phyloP scores from a whole-genome alignment of 768 basidiomycete genomes.

The Amyloporia xantha region DNA sequence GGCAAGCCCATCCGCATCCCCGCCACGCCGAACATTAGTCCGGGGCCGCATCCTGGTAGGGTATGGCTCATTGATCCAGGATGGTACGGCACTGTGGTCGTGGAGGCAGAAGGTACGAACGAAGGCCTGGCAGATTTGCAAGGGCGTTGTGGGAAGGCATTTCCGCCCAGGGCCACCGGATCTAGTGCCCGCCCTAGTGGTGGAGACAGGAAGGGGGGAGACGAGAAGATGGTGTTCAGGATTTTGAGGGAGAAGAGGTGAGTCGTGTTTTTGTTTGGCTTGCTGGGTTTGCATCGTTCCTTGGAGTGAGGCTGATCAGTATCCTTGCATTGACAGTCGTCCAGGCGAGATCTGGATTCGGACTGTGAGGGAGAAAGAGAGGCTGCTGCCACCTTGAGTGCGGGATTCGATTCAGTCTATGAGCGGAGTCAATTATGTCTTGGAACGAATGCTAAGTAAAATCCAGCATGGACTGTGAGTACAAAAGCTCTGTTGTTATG shows the following conservation, averaged over 20 bases:
- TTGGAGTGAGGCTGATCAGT: slow-evolving; percentile 2
- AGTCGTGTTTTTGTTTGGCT: slow-evolving; percentile 14
- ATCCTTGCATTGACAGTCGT: slow-evolving; percentile 36
- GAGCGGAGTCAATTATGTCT: background rate
- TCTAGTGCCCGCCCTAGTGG: slow-evolving; percentile 14
- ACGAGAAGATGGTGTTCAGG: slow-evolving; percentile 54
- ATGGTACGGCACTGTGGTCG: slow-evolving; percentile 78
- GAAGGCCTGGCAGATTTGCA: slow-evolving; percentile 78
- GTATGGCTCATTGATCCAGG: slow-evolving; percentile 62
- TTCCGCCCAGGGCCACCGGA: slow-evolving; percentile 50
- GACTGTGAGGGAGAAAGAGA: slow-evolving; percentile 61
- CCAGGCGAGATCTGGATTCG: slow-evolving; percentile 71
- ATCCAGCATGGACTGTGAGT: background rate
- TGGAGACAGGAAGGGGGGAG: slow-evolving; percentile 33
- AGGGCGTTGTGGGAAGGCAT: slow-evolving; percentile 61
- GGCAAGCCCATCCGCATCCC: slow-evolving; percentile 27
- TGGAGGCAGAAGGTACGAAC: slow-evolving; percentile 85
- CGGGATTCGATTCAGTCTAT: slow-evolving; percentile 13
- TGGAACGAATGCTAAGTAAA: background rate
- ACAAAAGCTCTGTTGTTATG: background rate
- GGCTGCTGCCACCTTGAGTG: slow-evolving; percentile 31
- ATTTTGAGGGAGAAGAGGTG: slow-evolving; percentile 78
- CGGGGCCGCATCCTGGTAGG: slow-evolving; percentile 41
- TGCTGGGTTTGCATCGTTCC: background rate
- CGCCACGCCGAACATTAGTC: slow-evolving; percentile 21